Conservation (phyloP, 345 rosid genomes). For the Ailanthus altissimus region DNA sequence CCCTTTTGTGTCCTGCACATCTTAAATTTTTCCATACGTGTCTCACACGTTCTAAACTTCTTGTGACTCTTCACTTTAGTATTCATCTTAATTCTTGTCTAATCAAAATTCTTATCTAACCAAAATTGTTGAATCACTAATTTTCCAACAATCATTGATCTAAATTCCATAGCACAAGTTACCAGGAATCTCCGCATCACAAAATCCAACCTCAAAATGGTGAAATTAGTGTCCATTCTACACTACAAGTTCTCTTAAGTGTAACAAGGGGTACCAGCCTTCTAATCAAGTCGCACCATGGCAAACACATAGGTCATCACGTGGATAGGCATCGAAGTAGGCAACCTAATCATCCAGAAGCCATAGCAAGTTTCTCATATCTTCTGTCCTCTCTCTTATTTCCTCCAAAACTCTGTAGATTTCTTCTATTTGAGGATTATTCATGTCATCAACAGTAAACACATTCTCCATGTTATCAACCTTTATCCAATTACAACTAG, state of each 20-base stretch:
- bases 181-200: background rate
- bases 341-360: slow-evolving; percentile 16
- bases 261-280: background rate
- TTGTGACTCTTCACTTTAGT: too few relatives aligned
- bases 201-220: slow-evolving; percentile 15
- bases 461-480: slow-evolving; percentile 20
- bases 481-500: slow-evolving; percentile 31
- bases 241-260: slow-evolving; percentile 5
- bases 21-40: too few relatives aligned
- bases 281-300: background rate
- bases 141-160: too few relatives aligned
- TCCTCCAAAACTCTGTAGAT: slow-evolving; percentile 14
- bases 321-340: slow-evolving; percentile 16
- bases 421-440: slow-evolving; percentile 16
- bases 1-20: too few relatives aligned
- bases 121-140: too few relatives aligned
- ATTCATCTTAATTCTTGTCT: too few relatives aligned
- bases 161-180: background rate
- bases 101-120: too few relatives aligned
- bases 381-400: background rate
- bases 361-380: slow-evolving; percentile 15
- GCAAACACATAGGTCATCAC: background rate
- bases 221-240: background rate
- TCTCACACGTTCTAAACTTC: too few relatives aligned
- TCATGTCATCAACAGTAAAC: slow-evolving; percentile 24